phyloP scores from a whole-genome alignment of 148 eudicot genomes.

The Rhododendron williamsianum region DNA sequence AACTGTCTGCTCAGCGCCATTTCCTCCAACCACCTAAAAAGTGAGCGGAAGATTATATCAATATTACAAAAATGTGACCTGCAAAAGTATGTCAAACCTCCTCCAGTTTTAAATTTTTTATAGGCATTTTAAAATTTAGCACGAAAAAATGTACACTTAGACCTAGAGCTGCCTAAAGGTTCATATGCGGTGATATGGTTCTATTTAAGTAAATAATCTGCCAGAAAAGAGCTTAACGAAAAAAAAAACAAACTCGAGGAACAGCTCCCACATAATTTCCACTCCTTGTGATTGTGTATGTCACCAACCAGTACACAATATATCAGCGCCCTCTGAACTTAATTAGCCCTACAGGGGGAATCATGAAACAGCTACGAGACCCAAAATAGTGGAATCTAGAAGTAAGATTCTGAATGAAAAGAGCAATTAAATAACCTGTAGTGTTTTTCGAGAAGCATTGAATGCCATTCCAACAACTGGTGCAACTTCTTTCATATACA shows the following conservation, averaged over 20 bases:
- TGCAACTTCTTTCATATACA: background rate
- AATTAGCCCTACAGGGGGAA: background rate
- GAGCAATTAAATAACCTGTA: background rate
- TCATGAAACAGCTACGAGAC: background rate
- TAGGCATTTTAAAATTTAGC: background rate
- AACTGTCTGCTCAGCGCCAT: slow-evolving; percentile 90
- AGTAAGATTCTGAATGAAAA: background rate
- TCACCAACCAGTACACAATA: background rate
- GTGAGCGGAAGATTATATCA: background rate
- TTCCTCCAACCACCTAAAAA: slow-evolving; percentile 88
- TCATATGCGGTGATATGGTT: background rate
- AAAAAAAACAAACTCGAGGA: background rate
- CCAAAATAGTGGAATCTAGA: background rate
- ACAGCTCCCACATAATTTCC: background rate
- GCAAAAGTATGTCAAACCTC: background rate
- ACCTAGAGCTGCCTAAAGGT: background rate
- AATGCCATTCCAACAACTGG: background rate
- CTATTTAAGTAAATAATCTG: background rate
- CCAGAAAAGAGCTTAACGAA: background rate
- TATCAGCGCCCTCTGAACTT: background rate
- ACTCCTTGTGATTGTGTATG: background rate
- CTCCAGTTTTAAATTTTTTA: background rate
- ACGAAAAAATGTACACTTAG: background rate
- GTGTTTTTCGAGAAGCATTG: background rate
- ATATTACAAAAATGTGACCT: background rate